Evolutionary conservation across 257 asterid genomes (phyloP).

Genomic region (Linaria vulgaris): DNA sequence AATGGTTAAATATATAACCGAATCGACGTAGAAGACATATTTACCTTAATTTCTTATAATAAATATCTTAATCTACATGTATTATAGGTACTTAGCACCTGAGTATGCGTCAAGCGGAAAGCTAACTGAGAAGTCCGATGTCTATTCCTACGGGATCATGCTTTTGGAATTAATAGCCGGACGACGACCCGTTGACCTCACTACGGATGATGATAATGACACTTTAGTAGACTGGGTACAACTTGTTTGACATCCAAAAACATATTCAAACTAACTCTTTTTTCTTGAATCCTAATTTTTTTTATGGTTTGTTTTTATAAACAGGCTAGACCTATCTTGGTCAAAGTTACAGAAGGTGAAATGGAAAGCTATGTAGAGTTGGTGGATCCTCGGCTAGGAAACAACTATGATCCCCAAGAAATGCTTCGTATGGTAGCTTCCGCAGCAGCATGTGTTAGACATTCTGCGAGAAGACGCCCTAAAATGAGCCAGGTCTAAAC

Average conservation of each 20-base stretch:
- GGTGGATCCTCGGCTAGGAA: conserved; percentile 48
- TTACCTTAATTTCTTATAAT: not conserved
- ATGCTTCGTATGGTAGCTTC: conserved; percentile 57
- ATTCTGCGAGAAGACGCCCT: conserved; percentile 64
- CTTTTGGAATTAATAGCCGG: conserved; percentile 82
- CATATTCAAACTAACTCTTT: not conserved
- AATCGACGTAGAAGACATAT: too few relatives aligned
- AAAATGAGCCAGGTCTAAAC: conserved; percentile 54
- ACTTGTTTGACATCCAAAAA: conserved; percentile 17
- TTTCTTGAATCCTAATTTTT: too few relatives aligned
- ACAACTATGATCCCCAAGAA: conserved; percentile 45
- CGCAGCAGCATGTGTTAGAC: conserved; percentile 50
- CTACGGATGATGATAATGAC: conserved; percentile 60
- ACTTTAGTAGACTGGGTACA: conserved; percentile 84
- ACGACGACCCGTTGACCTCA: conserved; percentile 59
- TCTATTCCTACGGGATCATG: conserved; percentile 80
- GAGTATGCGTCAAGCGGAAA: conserved; percentile 92
- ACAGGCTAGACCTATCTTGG: conserved; percentile 56
- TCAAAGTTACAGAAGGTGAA: conserved; percentile 38
- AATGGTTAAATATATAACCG: not conserved
- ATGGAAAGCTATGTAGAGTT: conserved; percentile 43
- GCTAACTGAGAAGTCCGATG: conserved; percentile 83
- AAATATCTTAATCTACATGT: not conserved
- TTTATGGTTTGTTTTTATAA: too few relatives aligned
- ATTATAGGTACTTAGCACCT: conserved; percentile 74